Percentiles rank a stretch among this genome's conserved stretches.
phyloP scores from a whole-genome alignment of 2,329 filamentous ascomycete genomes.

The Coniella vitis region DNA sequence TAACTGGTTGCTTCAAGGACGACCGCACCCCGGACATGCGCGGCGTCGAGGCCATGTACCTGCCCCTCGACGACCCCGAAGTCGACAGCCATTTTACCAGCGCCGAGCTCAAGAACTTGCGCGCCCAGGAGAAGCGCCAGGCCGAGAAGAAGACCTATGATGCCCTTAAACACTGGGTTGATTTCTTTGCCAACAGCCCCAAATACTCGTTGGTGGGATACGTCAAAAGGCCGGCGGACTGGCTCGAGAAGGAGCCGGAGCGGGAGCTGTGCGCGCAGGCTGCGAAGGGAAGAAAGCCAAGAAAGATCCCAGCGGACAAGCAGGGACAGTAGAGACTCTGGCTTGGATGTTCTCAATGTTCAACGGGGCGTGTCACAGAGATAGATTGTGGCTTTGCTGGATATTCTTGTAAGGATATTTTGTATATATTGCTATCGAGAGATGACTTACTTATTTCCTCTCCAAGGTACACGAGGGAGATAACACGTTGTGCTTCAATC shows the following conservation, averaged over 20 bases:
- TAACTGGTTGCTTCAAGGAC: constrained; percentile 86
- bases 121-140: constrained; percentile 55
- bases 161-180: constrained; percentile 72
- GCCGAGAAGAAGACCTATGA: constrained; percentile 61
- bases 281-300: constrained; percentile 47
- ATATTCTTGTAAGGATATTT: too few species aligned
- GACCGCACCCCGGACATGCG: constrained; percentile 79
- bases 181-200: constrained; percentile 71
- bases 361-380: too few species aligned
- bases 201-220: constrained; percentile 78
- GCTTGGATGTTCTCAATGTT: too few species aligned
- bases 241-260: constrained; percentile 55
- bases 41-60: constrained; percentile 80
- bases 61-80: constrained; percentile 55
- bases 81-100: constrained; percentile 54
- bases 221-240: constrained; percentile 55
- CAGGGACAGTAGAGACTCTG: not conserved
- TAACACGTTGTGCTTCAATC: too few species aligned
- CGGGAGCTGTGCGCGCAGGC: constrained; percentile 66
- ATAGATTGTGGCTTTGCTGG: too few species aligned
- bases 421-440: too few species aligned
- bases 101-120: constrained; percentile 44
- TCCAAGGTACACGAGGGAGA: too few species aligned
- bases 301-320: constrained; percentile 44
- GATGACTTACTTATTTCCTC: too few species aligned